phyloP scores from a whole-genome alignment of 768 basidiomycete species.

The Amanita muscaria region DNA sequence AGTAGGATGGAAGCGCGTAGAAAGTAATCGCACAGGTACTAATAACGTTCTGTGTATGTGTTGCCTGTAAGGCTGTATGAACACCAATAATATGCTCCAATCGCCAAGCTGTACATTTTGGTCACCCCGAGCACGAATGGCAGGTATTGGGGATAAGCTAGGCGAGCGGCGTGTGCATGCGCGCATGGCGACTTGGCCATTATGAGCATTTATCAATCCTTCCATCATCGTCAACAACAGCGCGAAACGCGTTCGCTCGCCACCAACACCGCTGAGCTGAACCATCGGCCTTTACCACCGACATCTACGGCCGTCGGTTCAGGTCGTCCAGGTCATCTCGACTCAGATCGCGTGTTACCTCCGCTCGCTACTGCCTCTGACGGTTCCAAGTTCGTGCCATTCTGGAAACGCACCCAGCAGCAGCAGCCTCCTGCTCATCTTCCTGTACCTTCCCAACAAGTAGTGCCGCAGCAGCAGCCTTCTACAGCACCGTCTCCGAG shows the following conservation, averaged over 20 bases:
- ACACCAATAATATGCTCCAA: too few relatives aligned
- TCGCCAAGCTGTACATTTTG: too few relatives aligned
- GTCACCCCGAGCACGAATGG: too few relatives aligned
- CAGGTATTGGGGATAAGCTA: too few relatives aligned
- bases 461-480: not conserved
- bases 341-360: slow-evolving; percentile 7
- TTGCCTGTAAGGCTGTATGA: too few relatives aligned
- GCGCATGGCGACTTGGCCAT: too few relatives aligned
- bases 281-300: not conserved
- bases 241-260: slow-evolving; percentile 6
- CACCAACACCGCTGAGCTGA: not conserved
- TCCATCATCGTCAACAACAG: slow-evolving; percentile 6
- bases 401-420: slow-evolving; percentile 8
- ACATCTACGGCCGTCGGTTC: not conserved
- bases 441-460: not conserved
- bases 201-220: slow-evolving; percentile 7
- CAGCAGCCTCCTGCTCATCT: too few relatives aligned
- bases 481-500: not conserved
- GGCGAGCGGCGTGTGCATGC: too few relatives aligned
- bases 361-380: slow-evolving; percentile 6
- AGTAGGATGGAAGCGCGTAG: too few relatives aligned
- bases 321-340: not conserved
- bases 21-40: too few relatives aligned
- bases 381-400: slow-evolving; percentile 7
- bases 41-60: too few relatives aligned